Evolutionary conservation across 2,329 filamentous ascomycete genomes (phyloP).

Genomic region (Decorospora gaudefroyi): DNA sequence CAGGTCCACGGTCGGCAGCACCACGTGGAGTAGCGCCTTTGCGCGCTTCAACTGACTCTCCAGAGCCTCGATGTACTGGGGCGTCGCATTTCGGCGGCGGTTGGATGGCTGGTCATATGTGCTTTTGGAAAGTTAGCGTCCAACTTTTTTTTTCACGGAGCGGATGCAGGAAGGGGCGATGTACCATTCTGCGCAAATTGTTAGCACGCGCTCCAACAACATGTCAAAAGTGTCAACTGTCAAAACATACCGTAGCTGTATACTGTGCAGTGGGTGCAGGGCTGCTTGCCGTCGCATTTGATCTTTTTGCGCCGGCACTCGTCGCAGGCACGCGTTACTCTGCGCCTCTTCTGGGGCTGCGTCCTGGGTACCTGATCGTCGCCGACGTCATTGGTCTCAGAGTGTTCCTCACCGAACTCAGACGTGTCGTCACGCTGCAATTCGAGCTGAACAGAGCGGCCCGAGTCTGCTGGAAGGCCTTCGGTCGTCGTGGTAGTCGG

Average conservation of each 20-base stretch:
- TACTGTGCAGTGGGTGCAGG: conserved; percentile 87
- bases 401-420: conserved; percentile 39
- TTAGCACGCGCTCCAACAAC: conserved; percentile 25
- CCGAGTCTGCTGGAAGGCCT: conserved; percentile 35
- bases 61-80: conserved; percentile 89
- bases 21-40: conserved; percentile 75
- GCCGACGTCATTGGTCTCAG: conserved; percentile 41
- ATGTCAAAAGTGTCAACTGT: background rate
- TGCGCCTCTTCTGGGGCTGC: conserved; percentile 49
- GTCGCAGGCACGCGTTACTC: conserved; percentile 52
- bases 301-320: conserved; percentile 57
- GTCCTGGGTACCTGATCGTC: conserved; percentile 43
- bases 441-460: conserved; percentile 34
- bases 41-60: conserved; percentile 82
- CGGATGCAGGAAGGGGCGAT: background rate
- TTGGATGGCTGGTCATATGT: conserved; percentile 96
- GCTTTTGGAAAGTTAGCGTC: conserved; percentile 23
- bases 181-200: conserved; percentile 67
- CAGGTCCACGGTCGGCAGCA: conserved; percentile 82
- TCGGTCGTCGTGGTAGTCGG: conserved; percentile 41
- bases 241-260: conserved; percentile 83
- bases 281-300: conserved; percentile 60
- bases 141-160: background rate
- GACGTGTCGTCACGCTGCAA: conserved; percentile 38
- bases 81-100: conserved; percentile 83